These are phyloP conservation scores for Solanum gracilifrons DNA, from an alignment of 257 asterid genomes.

Conservation along the genomic window DNA sequence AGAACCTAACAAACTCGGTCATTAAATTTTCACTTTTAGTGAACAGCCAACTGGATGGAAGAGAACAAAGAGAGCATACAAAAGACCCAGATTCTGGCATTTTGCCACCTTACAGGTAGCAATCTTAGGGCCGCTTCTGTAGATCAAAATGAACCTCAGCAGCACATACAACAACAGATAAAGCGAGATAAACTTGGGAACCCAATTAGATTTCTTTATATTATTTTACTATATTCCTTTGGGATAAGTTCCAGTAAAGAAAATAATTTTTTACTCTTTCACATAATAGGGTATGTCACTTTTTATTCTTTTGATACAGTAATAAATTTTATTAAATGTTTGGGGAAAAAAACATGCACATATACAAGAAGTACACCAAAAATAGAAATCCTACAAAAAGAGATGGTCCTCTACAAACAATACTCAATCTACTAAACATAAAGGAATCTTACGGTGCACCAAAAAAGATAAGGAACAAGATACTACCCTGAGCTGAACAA, in stretches of 20 bases:
- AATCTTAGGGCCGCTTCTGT: background rate
- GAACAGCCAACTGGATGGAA: background rate
- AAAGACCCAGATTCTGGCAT: background rate
- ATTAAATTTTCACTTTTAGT: background rate
- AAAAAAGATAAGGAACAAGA: background rate
- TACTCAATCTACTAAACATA: background rate
- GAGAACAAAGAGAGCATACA: background rate
- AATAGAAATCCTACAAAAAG: background rate
- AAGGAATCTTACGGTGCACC: background rate
- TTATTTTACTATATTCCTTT: background rate
- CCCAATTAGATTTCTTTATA: background rate
- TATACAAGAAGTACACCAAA: background rate
- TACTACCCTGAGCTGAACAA: background rate
- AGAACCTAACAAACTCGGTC: background rate
- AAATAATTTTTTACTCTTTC: background rate
- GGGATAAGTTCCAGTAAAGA: background rate
- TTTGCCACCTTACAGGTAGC: background rate
- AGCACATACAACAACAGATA: background rate
- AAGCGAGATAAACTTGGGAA: background rate
- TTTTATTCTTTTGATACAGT: background rate
- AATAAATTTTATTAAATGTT: background rate
- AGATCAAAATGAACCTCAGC: background rate
- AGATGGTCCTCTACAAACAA: background rate
- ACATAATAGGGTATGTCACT: background rate
- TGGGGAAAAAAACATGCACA: background rate